These are phyloP conservation scores for Trypanosoma rangeli DNA, from an alignment of 208 protist genomes.

Conservation along the genomic window DNA sequence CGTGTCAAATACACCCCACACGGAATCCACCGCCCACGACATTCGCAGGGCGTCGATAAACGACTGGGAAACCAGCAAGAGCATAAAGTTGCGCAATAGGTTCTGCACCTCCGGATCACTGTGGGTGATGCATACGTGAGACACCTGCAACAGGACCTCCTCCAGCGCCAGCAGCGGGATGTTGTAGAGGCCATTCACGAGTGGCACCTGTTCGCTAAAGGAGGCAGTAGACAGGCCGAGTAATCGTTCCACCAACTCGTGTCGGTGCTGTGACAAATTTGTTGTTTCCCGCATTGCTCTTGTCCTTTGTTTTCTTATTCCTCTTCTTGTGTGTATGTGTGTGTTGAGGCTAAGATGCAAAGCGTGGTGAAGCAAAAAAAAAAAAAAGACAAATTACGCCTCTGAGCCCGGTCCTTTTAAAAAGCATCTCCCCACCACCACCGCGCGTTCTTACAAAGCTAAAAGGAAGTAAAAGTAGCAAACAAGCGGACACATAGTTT, in stretches of 20 bases:
- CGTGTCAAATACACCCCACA: slow-evolving; percentile 42
- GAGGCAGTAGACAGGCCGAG: slow-evolving; percentile 43
- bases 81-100: slow-evolving; percentile 64
- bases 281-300: not conserved
- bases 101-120: slow-evolving; percentile 47
- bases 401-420: not conserved
- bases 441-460: too few species aligned
- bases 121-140: slow-evolving; percentile 79
- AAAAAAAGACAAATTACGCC: slow-evolving; percentile 3
- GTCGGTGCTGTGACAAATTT: slow-evolving; percentile 31
- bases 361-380: not conserved
- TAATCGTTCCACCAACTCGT: slow-evolving; percentile 56
- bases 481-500: too few species aligned
- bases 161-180: slow-evolving; percentile 51
- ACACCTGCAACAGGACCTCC: slow-evolving; percentile 80
- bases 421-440: too few species aligned
- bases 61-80: slow-evolving; percentile 72
- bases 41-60: slow-evolving; percentile 72
- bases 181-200: slow-evolving; percentile 66
- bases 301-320: too few species aligned
- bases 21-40: slow-evolving; percentile 75
- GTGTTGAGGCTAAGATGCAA: not conserved
- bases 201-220: slow-evolving; percentile 37
- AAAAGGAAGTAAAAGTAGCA: too few species aligned
- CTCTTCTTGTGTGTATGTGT: too few species aligned